A percentile compares a stretch with the other conserved stretches of the same genome.
phyloP scores from a whole-genome alignment of 192 early-diverging fungal genomes.

The Dispira simplex region DNA sequence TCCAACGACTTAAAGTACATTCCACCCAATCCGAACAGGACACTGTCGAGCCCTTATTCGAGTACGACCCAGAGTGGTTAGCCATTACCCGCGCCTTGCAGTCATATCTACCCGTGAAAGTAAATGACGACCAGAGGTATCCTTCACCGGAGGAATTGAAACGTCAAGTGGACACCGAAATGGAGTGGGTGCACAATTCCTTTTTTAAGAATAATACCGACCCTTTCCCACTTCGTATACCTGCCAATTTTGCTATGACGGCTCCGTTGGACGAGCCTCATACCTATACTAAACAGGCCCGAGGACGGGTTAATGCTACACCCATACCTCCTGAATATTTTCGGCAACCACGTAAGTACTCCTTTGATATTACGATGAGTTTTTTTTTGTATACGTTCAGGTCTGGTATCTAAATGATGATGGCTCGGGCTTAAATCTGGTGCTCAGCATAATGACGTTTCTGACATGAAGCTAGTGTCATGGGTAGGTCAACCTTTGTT shows the following conservation, averaged over 20 bases:
- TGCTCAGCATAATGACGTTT: too few relatives aligned
- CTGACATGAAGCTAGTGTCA: too few relatives aligned
- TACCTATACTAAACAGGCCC: too few relatives aligned
- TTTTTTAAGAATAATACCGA: slow-evolving; percentile 21
- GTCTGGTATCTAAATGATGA: too few relatives aligned
- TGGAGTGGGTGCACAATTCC: slow-evolving; percentile 46
- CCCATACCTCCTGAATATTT: too few relatives aligned
- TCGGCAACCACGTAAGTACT: too few relatives aligned
- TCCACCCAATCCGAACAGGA: background rate
- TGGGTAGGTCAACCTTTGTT: too few relatives aligned
- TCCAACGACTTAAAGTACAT: slow-evolving; percentile 21
- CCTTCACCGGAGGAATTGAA: slow-evolving; percentile 27
- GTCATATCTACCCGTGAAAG: slow-evolving; percentile 28
- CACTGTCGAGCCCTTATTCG: slow-evolving; percentile 30
- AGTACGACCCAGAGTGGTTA: slow-evolving; percentile 80
- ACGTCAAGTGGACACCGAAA: slow-evolving; percentile 37
- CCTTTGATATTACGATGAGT: too few relatives aligned
- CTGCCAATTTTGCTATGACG: slow-evolving; percentile 64
- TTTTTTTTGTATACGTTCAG: too few relatives aligned
- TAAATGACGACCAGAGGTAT: slow-evolving; percentile 25
- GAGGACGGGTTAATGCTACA: too few relatives aligned
- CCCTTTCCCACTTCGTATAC: slow-evolving; percentile 37
- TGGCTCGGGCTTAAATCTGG: too few relatives aligned
- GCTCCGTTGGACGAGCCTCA: slow-evolving; percentile 21
- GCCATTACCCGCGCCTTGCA: slow-evolving; percentile 52